Base-by-base conservation (phyloP, 2,329 filamentous ascomycete species). In the Blastomyces gilchristii region DNA sequence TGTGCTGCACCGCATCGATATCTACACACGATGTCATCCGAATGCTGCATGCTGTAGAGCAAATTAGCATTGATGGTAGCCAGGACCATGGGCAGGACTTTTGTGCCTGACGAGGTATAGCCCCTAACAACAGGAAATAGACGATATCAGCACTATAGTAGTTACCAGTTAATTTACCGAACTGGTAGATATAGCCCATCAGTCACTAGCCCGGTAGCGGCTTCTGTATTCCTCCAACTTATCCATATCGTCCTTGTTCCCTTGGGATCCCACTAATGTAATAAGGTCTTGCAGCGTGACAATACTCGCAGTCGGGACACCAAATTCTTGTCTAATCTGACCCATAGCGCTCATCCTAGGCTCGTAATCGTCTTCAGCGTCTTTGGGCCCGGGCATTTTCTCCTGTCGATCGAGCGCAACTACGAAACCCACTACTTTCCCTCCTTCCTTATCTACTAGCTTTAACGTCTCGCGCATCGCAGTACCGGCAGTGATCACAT, bases 401-500 rank as follows among this genome's bases (percentile, higher is more conserved):
- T 74, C 79, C 77, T 67, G 88, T 64, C 93, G 84, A 77, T 97
- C 90, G 66, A 96, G 82, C 0, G 91, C 89, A 41, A 99, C 89
- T 25, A 97, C 84, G 63, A 97, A 92, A 39, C 91, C 93, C 3
- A 88, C 89, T 28, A 97, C 85, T 60, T 83, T 85, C 1, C 93
- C 94, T 2, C 93, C 94, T 74, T 96, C 88, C 69, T 85, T 85
- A 70, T 86, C 83, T 73, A 97, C 96, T 76, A 96, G 94, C 62
- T 86, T 86, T 65, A 97, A 91, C 16, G 93, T 91, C 76, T 97
- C 92, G 64, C 91, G 83, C 79, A 97, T 92, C 50, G 94, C 94
- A 0, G 92, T 97, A 37, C 94, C 94, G 0, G 91, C 93, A 0
- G 92, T 97, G 71, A 97, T 93, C 63, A 99, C 93, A 77, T 97